Base-by-base conservation (phyloP, 345 rosid genomes). In the Citrus reticulata region DNA sequence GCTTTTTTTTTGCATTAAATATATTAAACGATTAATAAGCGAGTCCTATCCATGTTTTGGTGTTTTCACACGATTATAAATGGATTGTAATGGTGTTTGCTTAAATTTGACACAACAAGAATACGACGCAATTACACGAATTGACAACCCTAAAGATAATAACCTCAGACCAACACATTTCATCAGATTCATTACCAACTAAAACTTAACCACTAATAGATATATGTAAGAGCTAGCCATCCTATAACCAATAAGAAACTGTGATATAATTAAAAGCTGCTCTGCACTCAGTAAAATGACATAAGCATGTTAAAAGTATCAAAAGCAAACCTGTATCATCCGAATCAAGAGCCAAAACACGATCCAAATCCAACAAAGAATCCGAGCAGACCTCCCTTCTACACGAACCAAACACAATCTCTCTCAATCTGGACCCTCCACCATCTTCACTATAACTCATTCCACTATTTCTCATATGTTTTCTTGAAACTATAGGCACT, bases 381-480 rank as follows among this genome's bases (percentile, higher is more conserved):
- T 90, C 97, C 3, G 89, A 88, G 75, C 89, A 85, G 72, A 94
- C 90, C 82, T 96, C 98, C 81, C 89, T 91, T 59, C 95, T 82
- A 83, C 99, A 96, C 4, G 97, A 94, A 61, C 97, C 93, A 60
- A 88, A 91, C 81, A 82, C 67, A 73, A 86, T 68, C 70, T 86
- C 91, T 24, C 82, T 80, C 25, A 42, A 66, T 22, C 79, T 87
- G 10, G 85, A 81, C 51, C 82, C 30, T 57, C 86, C 85, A 20
- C 80, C 19, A 54, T 88, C 89, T n/a, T 86, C 91, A 66, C 83
- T 70, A 37, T 81, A 78, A 75, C 81, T 84, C 59, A 80, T 74
- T 67, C 82, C 89, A 68, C 60, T 64, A 51, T 76, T 85, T 54
- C 80, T 80, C 77, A 84, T 40, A 29, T 61, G 68, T 29, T 32